Conservation (phyloP, 306 rosid species). For the Dryas alaskensis region DNA sequence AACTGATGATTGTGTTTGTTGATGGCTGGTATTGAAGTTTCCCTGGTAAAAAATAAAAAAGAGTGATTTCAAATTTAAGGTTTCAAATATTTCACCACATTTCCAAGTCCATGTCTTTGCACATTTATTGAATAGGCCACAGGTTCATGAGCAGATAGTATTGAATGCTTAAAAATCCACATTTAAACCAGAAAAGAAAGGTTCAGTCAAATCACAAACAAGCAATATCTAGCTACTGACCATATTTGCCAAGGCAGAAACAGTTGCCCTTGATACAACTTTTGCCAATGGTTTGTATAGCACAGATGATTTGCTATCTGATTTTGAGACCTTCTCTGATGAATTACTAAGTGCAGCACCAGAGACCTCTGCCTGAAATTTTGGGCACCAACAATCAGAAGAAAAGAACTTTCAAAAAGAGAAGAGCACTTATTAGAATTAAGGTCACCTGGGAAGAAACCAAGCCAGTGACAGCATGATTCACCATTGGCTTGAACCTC, state of each 20-base stretch:
- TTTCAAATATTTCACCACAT: neutral
- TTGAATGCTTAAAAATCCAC: neutral
- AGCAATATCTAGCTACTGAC: slow-evolving; percentile 36
- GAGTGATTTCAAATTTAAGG: neutral
- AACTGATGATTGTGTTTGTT: slow-evolving; percentile 37
- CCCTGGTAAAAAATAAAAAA: slow-evolving; percentile 50
- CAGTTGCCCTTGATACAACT: slow-evolving; percentile 72
- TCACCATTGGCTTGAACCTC: slow-evolving; percentile 64
- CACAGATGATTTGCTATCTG: slow-evolving; percentile 49
- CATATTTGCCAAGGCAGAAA: slow-evolving; percentile 79
- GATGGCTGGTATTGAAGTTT: slow-evolving; percentile 49
- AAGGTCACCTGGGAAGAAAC: slow-evolving; percentile 62
- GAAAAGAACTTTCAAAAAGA: slow-evolving; percentile 21
- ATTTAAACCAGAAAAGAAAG: slow-evolving; percentile 2
- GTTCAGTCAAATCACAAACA: neutral
- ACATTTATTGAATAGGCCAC: neutral
- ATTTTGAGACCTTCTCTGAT: slow-evolving; percentile 41
- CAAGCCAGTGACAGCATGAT: slow-evolving; percentile 38
- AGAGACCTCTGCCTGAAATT: slow-evolving; percentile 52
- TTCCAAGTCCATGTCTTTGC: slow-evolving; percentile 4
- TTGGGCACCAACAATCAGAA: slow-evolving; percentile 21
- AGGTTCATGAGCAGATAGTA: neutral
- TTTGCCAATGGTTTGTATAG: slow-evolving; percentile 85
- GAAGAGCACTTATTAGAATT: slow-evolving; percentile 13
- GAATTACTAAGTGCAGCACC: slow-evolving; percentile 37